These are phyloP conservation scores for Zoysia pacifica DNA, from an alignment of 176 grass and related monocot genomes.

Conservation along the genomic window DNA sequence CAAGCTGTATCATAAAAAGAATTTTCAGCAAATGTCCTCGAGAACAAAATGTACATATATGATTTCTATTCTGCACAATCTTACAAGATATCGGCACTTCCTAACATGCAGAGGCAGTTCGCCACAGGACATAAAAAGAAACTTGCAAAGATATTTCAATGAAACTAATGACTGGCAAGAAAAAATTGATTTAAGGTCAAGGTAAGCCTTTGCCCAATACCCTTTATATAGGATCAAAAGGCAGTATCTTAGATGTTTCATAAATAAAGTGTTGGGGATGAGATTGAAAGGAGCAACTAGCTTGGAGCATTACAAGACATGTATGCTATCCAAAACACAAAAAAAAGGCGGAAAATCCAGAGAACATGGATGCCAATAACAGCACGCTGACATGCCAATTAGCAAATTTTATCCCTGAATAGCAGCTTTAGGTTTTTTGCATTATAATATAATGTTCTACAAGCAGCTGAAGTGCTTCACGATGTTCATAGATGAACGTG, in stretches of 20 bases:
- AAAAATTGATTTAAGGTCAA: too few relatives aligned
- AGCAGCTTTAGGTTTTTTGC: neutral
- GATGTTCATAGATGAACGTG: neutral
- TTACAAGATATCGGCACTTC: conserved; percentile 2
- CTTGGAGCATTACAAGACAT: too few relatives aligned
- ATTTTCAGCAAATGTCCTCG: conserved; percentile 21
- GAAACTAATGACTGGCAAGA: neutral
- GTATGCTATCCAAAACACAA: too few relatives aligned
- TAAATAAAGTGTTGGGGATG: too few relatives aligned
- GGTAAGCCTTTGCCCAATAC: too few relatives aligned
- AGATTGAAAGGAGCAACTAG: too few relatives aligned
- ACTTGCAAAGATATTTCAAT: neutral
- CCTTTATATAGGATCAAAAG: too few relatives aligned
- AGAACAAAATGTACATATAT: conserved; percentile 13
- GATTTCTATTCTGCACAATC: neutral
- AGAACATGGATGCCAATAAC: too few relatives aligned
- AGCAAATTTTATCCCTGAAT: neutral
- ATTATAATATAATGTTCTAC: neutral
- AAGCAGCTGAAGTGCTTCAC: neutral
- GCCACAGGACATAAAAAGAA: neutral
- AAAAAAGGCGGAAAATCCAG: too few relatives aligned
- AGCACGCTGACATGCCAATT: too few relatives aligned
- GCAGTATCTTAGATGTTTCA: too few relatives aligned
- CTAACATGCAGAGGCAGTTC: neutral
- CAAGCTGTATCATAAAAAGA: conserved; percentile 66